Evolutionary conservation across 306 rosid genomes (phyloP), one percentile per base, ranked within the genome.

Genomic region (Chamaecrista fasciculata): DNA sequence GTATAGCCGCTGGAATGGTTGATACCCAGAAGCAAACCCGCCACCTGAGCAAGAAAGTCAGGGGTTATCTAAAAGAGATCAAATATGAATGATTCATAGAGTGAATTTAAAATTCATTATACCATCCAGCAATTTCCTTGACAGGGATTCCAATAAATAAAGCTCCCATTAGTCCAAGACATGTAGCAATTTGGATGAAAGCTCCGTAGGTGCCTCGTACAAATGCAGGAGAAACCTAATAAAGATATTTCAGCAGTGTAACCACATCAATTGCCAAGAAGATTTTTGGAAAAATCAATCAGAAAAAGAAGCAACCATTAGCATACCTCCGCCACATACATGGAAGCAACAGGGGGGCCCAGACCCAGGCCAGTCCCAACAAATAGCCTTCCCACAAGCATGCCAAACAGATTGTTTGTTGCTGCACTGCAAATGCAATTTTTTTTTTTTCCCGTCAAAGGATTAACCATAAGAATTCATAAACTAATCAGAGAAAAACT

Each of bases 301-400:
- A 52, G 65, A 77, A 56, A 69, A 52, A 64, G 72, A 62, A 11
- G 77, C 53, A 69, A 50, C 66, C 15, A 70, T 40, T 39, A 47
- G 55, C 74, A 74, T 83, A 94, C 98, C 98, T 94, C 98, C 2
- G 96, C 68, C 64, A 94, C 86, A 60, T 94, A 94, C 75, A 94
- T 88, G 80, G 96, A 65, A 52, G 92, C 88, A 76, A 86, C 89
- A 56, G 97, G 80, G 76, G 98, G 98, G 26, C 95, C 97, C 43
- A 94, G 72, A 42, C 97, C 98, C 91, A 94, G 71, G 80, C 98
- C 98, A 63, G 89, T 74, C 73, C 98, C 98, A 83, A 94, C 98
- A 88, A 94, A 58, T 61, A 94, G 67, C 79, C 98, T 85, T 62
- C 97, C 97, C 65, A 94, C 75, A 72, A 94, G 98, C 98, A 94